These are phyloP conservation scores for Microsporum audouinii DNA, from an alignment of 2,329 filamentous ascomycete genomes.

Conservation along the genomic window DNA sequence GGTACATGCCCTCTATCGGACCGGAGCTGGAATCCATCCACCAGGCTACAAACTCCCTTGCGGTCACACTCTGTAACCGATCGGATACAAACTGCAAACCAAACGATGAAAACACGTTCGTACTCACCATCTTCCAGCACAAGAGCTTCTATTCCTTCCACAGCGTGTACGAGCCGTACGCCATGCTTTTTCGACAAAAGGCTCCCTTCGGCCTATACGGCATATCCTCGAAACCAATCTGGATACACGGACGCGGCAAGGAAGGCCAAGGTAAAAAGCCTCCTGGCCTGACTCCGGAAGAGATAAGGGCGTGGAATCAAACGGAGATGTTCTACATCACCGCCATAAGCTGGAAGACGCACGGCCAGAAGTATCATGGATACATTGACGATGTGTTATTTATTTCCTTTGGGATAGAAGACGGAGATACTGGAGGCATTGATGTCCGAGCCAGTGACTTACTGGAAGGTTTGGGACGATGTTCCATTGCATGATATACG, in stretches of 20 bases:
- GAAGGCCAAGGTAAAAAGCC: conserved; percentile 21
- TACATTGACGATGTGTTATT: conserved; percentile 47
- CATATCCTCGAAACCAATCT: conserved; percentile 42
- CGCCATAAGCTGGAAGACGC: conserved; percentile 44
- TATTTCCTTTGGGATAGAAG: conserved; percentile 47
- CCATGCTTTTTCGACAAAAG: conserved; percentile 40
- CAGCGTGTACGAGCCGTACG: conserved; percentile 46
- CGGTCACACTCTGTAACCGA: conserved; percentile 44
- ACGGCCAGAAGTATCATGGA: conserved; percentile 42
- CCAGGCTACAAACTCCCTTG: conserved; percentile 49
- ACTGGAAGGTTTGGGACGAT: conserved; percentile 30
- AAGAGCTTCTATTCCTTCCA: conserved; percentile 42
- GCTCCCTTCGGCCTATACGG: conserved; percentile 43
- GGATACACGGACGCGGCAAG: conserved; percentile 42
- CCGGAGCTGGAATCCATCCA: conserved; percentile 39
- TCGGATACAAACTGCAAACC: conserved; percentile 36
- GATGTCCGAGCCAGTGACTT: conserved; percentile 43
- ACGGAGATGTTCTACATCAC: conserved; percentile 50
- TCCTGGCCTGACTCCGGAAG: conserved; percentile 6
- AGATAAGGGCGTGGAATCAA: conserved; percentile 18
- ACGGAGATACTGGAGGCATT: conserved; percentile 38
- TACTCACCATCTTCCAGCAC: conserved; percentile 46
- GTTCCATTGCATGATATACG: conserved; percentile 5
- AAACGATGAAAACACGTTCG: conserved; percentile 41
- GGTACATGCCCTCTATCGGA: conserved; percentile 34